Conservation (phyloP, 208 protist genomes). For the Acanthamoeba royreba region DNA sequence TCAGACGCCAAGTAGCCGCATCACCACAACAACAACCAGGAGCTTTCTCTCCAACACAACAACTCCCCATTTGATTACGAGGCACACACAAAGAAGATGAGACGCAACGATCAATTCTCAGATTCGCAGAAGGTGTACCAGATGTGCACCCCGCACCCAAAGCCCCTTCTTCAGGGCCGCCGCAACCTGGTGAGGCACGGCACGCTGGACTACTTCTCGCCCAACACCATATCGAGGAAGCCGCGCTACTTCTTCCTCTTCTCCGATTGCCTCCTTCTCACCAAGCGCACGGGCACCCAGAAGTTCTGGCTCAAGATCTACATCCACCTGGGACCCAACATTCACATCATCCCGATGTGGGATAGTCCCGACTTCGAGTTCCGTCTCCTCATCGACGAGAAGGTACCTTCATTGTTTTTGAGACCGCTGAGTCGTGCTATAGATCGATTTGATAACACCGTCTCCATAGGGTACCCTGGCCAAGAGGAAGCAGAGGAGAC, state of each 20-base stretch:
- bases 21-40: neutral
- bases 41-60: neutral
- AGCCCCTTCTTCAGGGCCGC: neutral
- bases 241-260: constrained; percentile 47
- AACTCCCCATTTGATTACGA: neutral
- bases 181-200: neutral
- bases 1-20: too few relatives aligned
- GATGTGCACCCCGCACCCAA: neutral
- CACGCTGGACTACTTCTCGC: neutral
- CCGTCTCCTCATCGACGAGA: constrained; percentile 12
- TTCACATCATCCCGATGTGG: neutral
- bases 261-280: neutral
- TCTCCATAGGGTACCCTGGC: neutral
- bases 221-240: constrained; percentile 5
- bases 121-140: neutral
- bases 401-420: neutral
- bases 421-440: too few relatives aligned
- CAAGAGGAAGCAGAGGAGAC: neutral
- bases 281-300: neutral
- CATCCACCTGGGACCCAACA: neutral
- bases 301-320: constrained; percentile 24
- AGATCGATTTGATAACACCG: neutral
- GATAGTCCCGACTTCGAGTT: neutral
- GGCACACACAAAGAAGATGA: neutral
- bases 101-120: neutral